Conservation (phyloP, 1,284 basidiomycete species). For the Cerrena zonata region DNA sequence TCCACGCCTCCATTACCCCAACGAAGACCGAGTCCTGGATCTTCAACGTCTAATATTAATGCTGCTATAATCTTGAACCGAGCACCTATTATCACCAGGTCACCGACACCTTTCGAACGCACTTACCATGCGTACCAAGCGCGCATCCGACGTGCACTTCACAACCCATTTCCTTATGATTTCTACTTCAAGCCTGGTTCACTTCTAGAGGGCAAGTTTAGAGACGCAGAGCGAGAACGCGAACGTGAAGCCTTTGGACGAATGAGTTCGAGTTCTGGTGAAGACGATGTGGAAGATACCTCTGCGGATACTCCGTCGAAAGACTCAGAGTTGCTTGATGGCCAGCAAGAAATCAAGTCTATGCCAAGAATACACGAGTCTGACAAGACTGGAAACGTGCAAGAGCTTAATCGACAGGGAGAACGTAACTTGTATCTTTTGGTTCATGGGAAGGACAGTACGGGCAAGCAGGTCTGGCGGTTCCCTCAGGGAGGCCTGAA, state of each 20-base stretch:
- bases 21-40: conserved; percentile 8
- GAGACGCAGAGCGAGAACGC: conserved; percentile 62
- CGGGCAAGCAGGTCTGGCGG: conserved; percentile 62
- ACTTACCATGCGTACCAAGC: conserved; percentile 86
- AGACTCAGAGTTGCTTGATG: conserved; percentile 31
- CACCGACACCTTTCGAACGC: conserved; percentile 73
- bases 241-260: conserved; percentile 67
- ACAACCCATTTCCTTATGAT: conserved; percentile 83
- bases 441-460: conserved; percentile 48
- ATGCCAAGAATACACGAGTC: conserved; percentile 57
- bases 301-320: conserved; percentile 56
- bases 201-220: conserved; percentile 78
- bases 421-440: conserved; percentile 85
- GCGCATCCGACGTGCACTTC: conserved; percentile 76
- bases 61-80: conserved; percentile 78
- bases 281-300: conserved; percentile 42
- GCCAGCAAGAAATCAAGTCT: conserved; percentile 58
- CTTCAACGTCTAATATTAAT: conserved; percentile 26
- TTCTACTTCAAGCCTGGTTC: conserved; percentile 97
- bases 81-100: conserved; percentile 75
- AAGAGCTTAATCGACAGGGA: conserved; percentile 75
- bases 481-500: conserved; percentile 72
- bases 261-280: conserved; percentile 12
- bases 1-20: conserved; percentile 11
- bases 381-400: conserved; percentile 57